A percentile compares a stretch with the other conserved stretches of the same genome.
These are phyloP conservation scores for Fusarium circinatum DNA, from an alignment of 2,329 filamentous ascomycete species.

Conservation along the genomic window DNA sequence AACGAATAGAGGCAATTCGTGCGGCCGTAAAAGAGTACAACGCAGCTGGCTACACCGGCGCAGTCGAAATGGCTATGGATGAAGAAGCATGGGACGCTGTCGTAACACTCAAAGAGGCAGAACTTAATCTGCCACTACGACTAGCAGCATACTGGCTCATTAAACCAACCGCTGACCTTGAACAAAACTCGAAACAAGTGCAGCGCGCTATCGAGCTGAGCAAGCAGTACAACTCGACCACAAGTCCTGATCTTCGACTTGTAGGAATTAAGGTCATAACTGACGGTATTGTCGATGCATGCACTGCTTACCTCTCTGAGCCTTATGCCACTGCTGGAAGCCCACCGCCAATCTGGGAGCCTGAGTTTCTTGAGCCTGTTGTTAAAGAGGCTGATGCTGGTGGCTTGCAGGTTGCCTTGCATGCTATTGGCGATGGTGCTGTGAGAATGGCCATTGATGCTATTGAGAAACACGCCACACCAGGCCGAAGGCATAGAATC, in stretches of 20 bases:
- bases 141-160: slow-evolving; percentile 68
- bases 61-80: slow-evolving; percentile 70
- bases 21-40: slow-evolving; percentile 62
- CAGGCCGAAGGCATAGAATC: slow-evolving; percentile 65
- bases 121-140: slow-evolving; percentile 50
- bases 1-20: slow-evolving; percentile 58
- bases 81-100: slow-evolving; percentile 64
- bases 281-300: slow-evolving; percentile 71
- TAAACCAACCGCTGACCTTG: slow-evolving; percentile 50
- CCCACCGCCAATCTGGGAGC: slow-evolving; percentile 62
- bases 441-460: slow-evolving; percentile 66
- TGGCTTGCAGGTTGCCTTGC: slow-evolving; percentile 68
- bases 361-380: slow-evolving; percentile 60
- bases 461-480: slow-evolving; percentile 53
- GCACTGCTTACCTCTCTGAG: slow-evolving; percentile 66
- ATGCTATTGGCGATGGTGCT: slow-evolving; percentile 71
- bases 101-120: slow-evolving; percentile 50
- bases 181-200: slow-evolving; percentile 56
- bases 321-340: slow-evolving; percentile 61
- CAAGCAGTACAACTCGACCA: slow-evolving; percentile 45
- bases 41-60: slow-evolving; percentile 62
- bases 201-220: slow-evolving; percentile 59
- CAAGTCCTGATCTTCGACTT: slow-evolving; percentile 56
- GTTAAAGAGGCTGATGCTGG: slow-evolving; percentile 61
- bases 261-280: slow-evolving; percentile 71